Evolutionary conservation across 148 eudicot species (phyloP).

Genomic region (Fagopyrum tataricum): DNA sequence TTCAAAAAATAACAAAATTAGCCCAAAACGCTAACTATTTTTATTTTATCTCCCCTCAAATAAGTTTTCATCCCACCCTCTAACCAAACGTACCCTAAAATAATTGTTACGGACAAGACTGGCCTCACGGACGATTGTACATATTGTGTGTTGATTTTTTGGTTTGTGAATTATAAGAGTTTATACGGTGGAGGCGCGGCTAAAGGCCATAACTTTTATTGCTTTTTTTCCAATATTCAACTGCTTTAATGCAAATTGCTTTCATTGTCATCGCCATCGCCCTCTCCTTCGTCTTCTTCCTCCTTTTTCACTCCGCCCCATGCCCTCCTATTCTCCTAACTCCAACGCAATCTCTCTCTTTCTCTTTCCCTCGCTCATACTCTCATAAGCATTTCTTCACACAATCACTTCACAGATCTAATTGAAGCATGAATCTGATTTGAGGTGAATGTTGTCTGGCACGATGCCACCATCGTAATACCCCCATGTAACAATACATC

Average conservation of each 20-base stretch:
- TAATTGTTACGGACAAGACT: too few species aligned
- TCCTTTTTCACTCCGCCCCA: constrained; percentile 9
- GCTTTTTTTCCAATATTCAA: background rate
- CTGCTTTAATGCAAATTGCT: too few species aligned
- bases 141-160: too few species aligned
- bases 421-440: background rate
- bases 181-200: background rate
- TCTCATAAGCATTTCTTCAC: background rate
- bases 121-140: too few species aligned
- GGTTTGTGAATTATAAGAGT: background rate
- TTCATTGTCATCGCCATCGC: background rate
- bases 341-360: background rate
- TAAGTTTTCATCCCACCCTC: too few species aligned
- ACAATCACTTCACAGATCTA: background rate
- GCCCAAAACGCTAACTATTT: too few species aligned
- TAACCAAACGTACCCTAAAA: too few species aligned
- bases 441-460: constrained; percentile 21
- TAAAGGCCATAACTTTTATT: background rate
- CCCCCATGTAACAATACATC: background rate
- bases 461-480: constrained; percentile 12
- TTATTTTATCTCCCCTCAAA: too few species aligned
- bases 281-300: constrained; percentile 1
- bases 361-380: background rate
- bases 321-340: constrained; percentile 5
- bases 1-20: too few species aligned